Evolutionary conservation across 768 basidiomycete genomes (phyloP).

Genomic region (Tephrocybe sp.): DNA sequence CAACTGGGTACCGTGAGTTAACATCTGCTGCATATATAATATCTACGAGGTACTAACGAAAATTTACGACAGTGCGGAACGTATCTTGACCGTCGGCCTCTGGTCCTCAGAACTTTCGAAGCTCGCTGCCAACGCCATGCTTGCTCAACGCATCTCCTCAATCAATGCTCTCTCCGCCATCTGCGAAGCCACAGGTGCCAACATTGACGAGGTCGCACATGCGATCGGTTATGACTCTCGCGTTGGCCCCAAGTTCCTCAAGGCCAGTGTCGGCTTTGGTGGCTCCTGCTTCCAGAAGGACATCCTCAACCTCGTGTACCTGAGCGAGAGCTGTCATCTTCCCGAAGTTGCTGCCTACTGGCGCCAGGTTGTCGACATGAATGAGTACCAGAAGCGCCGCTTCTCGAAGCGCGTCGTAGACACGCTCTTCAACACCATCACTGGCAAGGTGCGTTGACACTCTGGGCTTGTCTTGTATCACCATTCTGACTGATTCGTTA

Average conservation of each 20-base stretch:
- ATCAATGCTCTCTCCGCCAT: constrained; percentile 98
- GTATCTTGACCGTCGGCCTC: constrained; percentile 90
- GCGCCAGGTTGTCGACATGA: constrained; percentile 96
- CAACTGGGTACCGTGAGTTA: constrained; percentile 92
- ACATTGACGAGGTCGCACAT: constrained; percentile 95
- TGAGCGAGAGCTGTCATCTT: constrained; percentile 91
- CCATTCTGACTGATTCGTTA: neutral
- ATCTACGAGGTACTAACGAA: neutral
- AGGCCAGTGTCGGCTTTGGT: constrained; percentile 94
- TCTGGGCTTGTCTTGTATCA: neutral
- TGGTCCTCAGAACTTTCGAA: constrained; percentile 99
- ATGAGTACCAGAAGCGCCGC: constrained; percentile 96
- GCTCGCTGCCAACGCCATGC: constrained; percentile 98
- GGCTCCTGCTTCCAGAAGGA: constrained; percentile 99
- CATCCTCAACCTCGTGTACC: constrained; percentile 97
- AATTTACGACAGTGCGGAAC: constrained; percentile 49
- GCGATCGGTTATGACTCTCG: constrained; percentile 94
- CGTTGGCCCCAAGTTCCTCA: constrained; percentile 93
- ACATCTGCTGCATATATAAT: neutral
- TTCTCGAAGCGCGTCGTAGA: constrained; percentile 97
- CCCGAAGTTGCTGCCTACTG: constrained; percentile 98
- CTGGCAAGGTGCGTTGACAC: constrained; percentile 72
- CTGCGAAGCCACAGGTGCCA: constrained; percentile 98
- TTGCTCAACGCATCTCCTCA: constrained; percentile 98
- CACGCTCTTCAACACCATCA: constrained; percentile 98